Conservation (phyloP, 306 rosid species). For the Echinosophora koreensis region DNA sequence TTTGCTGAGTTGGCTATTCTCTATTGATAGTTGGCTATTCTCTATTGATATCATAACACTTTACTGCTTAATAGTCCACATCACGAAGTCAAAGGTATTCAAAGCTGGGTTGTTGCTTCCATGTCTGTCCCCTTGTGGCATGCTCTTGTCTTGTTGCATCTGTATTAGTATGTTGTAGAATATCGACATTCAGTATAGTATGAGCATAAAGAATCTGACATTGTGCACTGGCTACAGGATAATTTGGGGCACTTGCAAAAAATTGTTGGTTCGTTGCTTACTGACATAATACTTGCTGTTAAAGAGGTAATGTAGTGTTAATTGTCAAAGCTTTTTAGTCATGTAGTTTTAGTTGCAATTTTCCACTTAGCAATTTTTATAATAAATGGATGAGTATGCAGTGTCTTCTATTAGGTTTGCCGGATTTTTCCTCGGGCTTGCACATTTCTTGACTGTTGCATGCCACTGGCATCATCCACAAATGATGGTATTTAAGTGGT, state of each 20-base stretch:
- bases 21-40: too few species aligned
- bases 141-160: background rate
- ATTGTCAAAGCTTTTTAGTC: background rate
- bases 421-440: too few species aligned
- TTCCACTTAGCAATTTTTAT: background rate
- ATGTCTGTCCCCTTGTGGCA: constrained; percentile 1
- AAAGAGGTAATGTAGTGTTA: constrained; percentile 72
- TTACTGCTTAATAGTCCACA: too few species aligned
- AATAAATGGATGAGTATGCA: background rate
- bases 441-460: too few species aligned
- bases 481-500: background rate
- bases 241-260: constrained; percentile 41
- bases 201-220: constrained; percentile 34
- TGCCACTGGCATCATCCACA: too few species aligned
- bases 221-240: constrained; percentile 40
- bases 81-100: too few species aligned
- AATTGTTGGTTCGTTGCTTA: constrained; percentile 58
- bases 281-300: constrained; percentile 88
- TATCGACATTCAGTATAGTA: constrained; percentile 53
- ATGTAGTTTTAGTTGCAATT: constrained; percentile 12
- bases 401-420: too few species aligned
- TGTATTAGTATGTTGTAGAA: background rate
- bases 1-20: too few species aligned
- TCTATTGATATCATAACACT: too few species aligned
- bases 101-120: background rate